These are phyloP conservation scores for Daldinia sp. DNA, from an alignment of 2,329 filamentous ascomycete genomes.

Conservation along the genomic window DNA sequence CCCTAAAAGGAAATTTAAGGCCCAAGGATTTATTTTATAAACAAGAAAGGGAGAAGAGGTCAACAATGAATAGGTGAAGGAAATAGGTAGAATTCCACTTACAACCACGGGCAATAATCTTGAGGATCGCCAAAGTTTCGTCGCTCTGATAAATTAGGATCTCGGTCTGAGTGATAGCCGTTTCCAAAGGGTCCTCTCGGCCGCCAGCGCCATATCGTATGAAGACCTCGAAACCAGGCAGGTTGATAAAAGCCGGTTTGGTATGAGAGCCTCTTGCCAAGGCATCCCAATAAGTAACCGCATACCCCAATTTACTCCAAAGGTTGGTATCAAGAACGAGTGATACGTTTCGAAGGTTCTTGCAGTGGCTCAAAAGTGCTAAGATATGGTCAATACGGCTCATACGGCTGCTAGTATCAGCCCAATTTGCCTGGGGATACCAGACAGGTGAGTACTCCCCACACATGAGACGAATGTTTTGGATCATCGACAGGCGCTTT, in stretches of 20 bases:
- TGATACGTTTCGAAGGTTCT: not conserved
- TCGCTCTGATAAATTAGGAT: no score
- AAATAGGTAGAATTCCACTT: not conserved
- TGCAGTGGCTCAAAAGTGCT: not conserved
- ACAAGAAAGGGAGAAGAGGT: not conserved
- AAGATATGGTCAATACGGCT: not conserved
- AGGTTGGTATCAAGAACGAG: not conserved
- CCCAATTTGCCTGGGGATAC: not conserved
- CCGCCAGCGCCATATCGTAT: not conserved
- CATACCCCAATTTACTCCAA: not conserved
- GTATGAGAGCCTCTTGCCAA: not conserved
- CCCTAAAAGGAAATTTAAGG: not conserved
- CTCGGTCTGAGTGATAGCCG: not conserved
- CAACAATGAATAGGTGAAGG: not conserved
- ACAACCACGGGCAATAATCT: not conserved
- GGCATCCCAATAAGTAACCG: not conserved
- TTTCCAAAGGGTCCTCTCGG: not conserved
- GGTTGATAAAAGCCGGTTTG: not conserved
- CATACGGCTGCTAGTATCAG: not conserved
- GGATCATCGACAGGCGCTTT: not conserved
- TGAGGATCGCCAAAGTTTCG: not conserved
- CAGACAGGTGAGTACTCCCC: not conserved
- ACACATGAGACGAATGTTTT: not conserved
- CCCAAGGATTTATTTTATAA: not conserved
- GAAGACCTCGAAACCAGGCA: not conserved